Evolutionary conservation across 1,284 basidiomycete species (phyloP).

Genomic region (Erythrobasidium hasegawianum): DNA sequence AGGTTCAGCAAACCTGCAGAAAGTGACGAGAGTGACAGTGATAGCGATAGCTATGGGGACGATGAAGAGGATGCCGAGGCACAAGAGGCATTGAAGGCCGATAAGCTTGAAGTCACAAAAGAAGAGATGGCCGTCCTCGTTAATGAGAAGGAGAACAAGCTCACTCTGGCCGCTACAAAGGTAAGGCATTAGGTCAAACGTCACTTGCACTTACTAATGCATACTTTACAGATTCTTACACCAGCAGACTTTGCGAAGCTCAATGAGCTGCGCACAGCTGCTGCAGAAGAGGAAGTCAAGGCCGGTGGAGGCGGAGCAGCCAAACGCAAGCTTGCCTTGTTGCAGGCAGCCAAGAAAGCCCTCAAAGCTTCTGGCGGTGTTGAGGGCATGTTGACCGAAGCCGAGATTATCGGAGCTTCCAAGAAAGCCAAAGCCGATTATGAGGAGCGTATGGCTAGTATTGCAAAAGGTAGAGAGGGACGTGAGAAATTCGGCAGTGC

Average conservation of each 20-base stretch:
- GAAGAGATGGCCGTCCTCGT: conserved; percentile 42
- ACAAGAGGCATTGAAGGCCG: conserved; percentile 29
- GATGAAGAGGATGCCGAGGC: conserved; percentile 42
- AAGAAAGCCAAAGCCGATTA: conserved; percentile 94
- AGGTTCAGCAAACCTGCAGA: conserved; percentile 6
- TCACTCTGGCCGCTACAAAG: conserved; percentile 62
- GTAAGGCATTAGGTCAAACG: conserved; percentile 49
- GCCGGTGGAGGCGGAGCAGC: conserved; percentile 68
- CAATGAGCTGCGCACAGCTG: conserved; percentile 80
- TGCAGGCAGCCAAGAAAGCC: conserved; percentile 57
- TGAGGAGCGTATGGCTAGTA: conserved; percentile 86
- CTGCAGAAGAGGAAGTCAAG: conserved; percentile 68
- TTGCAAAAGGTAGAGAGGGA: conserved; percentile 89
- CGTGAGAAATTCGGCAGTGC: conserved; percentile 88
- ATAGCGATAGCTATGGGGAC: conserved; percentile 35
- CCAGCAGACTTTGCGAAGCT: conserved; percentile 94
- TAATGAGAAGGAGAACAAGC: conserved; percentile 38
- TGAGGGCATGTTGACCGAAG: conserved; percentile 75
- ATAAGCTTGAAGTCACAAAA: conserved; percentile 35
- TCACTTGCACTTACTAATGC: too few relatives aligned
- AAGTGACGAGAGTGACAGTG: conserved; percentile 33
- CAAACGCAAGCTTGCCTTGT: conserved; percentile 77
- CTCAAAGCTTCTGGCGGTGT: conserved; percentile 51
- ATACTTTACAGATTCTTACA: conserved; percentile 84
- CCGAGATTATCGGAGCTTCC: conserved; percentile 85